Evolutionary conservation across 1,284 basidiomycete genomes (phyloP), one percentile per base, ranked within the genome.

Genomic region (Somion occarium): DNA sequence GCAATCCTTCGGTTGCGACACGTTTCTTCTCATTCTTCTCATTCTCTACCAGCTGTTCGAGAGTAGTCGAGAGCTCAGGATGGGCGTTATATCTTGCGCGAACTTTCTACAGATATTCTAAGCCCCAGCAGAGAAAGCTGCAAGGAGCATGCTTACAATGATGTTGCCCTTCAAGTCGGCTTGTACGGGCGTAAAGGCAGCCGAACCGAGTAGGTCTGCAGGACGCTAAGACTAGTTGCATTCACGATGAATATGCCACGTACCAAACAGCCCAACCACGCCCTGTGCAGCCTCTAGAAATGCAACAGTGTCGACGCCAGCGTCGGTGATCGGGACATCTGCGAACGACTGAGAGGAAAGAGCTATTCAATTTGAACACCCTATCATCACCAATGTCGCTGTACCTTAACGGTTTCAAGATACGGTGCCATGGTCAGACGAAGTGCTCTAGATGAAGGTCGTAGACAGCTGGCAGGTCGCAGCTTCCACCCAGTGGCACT

Each of bases 91-190:
- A 90, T 44, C 93, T 85, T 13, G 82, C 77, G 55, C 87, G 83
- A 53, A 98, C 85, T 93, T 97, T 97, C 94, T 96, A 27, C 19
- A 19, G 46, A n/a, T 24, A 42, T 11, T 27, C 23, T 22, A 23
- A 23, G 23, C 47, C 42, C 50, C 44, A 47, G 23, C 20, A 48
- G 27, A 48, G n/a, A 23, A 13, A 23, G 5, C 25, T 22, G 20
- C 5, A 5, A 7, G 25, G 43, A 46, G 43, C 34, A 23, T 11
- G 61, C 85, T 64, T 61, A 95, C 93, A 50, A 76, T 74, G 68
- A 99, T 97, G 73, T 99, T 99, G 23, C 93, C 92, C 53, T 82
- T 90, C 61, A 99, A 69, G 72, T 99, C 97, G 59, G 70, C 81
- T 70, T 94, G 86, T 5, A 99, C 96, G 22, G 89, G 76, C 2